These are phyloP conservation scores for Cadophora gregata DNA, from an alignment of 2,329 filamentous ascomycete genomes.

Conservation along the genomic window DNA sequence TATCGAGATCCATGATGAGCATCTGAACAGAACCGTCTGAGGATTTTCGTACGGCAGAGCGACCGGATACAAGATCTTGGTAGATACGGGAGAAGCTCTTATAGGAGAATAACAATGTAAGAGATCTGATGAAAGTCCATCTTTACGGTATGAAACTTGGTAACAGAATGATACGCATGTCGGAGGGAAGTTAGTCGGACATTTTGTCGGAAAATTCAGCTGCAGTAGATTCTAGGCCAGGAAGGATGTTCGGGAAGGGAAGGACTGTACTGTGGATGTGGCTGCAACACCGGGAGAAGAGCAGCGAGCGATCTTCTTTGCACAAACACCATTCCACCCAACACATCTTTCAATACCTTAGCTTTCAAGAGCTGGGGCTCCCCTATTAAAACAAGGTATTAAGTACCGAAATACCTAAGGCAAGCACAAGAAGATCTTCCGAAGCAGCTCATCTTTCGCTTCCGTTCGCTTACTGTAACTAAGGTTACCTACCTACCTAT, in stretches of 20 bases:
- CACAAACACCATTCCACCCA: not conserved
- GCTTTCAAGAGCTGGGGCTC: too few species aligned
- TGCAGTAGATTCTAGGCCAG: too few species aligned
- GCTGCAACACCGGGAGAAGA: not conserved
- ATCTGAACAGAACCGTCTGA: constrained; percentile 22
- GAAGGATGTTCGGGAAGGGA: not conserved
- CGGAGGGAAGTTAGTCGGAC: too few species aligned
- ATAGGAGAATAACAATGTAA: constrained; percentile 34
- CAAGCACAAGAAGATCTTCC: too few species aligned
- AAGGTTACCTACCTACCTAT: too few species aligned
- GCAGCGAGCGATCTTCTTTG: not conserved
- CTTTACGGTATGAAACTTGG: too few species aligned
- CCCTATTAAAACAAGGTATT: too few species aligned
- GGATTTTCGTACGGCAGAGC: constrained; percentile 15
- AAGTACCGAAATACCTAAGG: too few species aligned
- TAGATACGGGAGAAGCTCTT: constrained; percentile 37
- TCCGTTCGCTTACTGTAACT: too few species aligned
- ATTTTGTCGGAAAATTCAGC: too few species aligned
- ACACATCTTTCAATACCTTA: not conserved
- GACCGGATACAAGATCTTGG: constrained; percentile 36
- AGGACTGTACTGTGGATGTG: not conserved
- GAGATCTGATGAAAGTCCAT: constrained; percentile 34
- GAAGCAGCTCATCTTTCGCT: too few species aligned
- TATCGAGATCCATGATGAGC: constrained; percentile 26
- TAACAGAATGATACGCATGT: too few species aligned